These are phyloP conservation scores for Euphorbia tirucalli DNA, from an alignment of 345 rosid species.

Conservation along the genomic window DNA sequence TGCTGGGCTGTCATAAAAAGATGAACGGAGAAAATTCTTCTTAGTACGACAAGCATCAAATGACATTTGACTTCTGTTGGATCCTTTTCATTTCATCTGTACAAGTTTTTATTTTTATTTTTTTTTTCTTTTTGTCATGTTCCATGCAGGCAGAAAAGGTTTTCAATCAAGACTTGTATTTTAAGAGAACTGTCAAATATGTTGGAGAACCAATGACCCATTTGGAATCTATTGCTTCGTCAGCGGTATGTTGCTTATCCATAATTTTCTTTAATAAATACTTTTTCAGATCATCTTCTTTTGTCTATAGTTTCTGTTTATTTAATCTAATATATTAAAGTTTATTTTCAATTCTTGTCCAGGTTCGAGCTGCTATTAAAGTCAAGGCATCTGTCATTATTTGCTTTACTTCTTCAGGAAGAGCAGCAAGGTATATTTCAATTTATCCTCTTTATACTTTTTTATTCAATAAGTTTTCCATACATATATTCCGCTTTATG, in stretches of 20 bases:
- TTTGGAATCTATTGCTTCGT: conserved; percentile 94
- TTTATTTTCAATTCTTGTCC: conserved; percentile 7
- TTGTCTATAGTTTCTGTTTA: background rate
- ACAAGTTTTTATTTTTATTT: background rate
- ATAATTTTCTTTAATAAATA: background rate
- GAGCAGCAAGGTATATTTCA: conserved; percentile 80
- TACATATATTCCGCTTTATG: too few species aligned
- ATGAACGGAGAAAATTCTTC: background rate
- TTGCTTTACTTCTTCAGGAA: conserved; percentile 97
- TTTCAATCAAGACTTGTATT: conserved; percentile 85
- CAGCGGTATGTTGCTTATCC: conserved; percentile 70
- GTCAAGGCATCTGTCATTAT: conserved; percentile 95
- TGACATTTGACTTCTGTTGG: background rate
- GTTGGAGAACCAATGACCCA: conserved; percentile 98
- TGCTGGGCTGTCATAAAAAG: background rate
- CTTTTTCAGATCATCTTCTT: background rate
- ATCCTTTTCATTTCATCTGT: background rate
- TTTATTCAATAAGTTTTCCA: background rate
- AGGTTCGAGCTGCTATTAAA: conserved; percentile 98
- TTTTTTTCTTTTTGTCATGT: background rate
- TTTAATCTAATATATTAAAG: background rate
- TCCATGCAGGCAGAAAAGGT: conserved; percentile 90
- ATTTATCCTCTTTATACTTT: background rate
- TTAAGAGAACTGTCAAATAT: conserved; percentile 82
- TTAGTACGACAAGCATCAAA: background rate